These are phyloP conservation scores for Cutaneotrichosporon cutaneum DNA, from an alignment of 1,284 basidiomycete genomes.

Conservation along the genomic window DNA sequence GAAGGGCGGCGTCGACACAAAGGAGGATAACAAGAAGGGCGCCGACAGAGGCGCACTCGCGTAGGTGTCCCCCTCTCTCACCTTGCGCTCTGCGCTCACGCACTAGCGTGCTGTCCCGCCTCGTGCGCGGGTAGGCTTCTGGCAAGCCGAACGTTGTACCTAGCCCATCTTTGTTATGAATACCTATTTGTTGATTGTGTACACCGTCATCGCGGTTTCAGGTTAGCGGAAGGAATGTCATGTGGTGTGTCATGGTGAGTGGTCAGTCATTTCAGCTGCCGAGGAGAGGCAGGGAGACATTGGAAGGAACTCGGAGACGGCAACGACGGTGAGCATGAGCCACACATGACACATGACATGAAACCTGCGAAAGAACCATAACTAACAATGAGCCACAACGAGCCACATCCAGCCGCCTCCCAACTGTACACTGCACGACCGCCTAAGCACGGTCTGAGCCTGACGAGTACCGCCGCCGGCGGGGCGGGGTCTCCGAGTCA, in stretches of 20 bases:
- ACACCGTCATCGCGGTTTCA: neutral
- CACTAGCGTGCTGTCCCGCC: slow-evolving; percentile 12
- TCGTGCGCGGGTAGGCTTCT: slow-evolving; percentile 11
- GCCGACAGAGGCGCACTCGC: slow-evolving; percentile 7
- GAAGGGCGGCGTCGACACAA: neutral
- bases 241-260: neutral
- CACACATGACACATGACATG: slow-evolving; percentile 1
- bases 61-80: slow-evolving; percentile 15
- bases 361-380: neutral
- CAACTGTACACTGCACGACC: neutral
- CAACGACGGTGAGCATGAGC: neutral
- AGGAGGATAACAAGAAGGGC: neutral
- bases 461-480: slow-evolving; percentile 1
- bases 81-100: slow-evolving; percentile 8
- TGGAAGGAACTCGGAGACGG: neutral
- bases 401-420: neutral
- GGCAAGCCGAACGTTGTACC: neutral
- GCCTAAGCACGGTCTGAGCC: neutral
- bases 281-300: neutral
- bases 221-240: neutral
- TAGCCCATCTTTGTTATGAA: neutral
- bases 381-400: neutral
- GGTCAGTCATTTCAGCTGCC: too few relatives aligned
- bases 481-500: slow-evolving; percentile 1
- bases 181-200: neutral